Evolutionary conservation across 148 eudicot genomes (phyloP).

Genomic region (Nepenthes gracilis): DNA sequence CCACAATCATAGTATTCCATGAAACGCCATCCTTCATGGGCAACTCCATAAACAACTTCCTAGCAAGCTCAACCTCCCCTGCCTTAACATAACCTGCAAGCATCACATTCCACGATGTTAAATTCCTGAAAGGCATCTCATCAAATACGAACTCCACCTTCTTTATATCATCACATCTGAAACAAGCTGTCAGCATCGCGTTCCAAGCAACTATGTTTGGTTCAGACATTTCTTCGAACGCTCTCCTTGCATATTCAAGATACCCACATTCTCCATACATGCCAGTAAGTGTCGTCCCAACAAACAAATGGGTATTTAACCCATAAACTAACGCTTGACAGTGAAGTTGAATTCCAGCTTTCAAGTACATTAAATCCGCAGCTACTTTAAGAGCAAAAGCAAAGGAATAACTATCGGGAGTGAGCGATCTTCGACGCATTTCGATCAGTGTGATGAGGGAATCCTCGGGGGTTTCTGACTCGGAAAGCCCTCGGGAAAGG

Average conservation of each 20-base stretch:
- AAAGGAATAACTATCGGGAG: constrained; percentile 48
- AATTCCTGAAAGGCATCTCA: not conserved
- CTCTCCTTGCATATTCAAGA: constrained; percentile 27
- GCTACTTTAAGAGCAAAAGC: constrained; percentile 38
- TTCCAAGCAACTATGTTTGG: constrained; percentile 62
- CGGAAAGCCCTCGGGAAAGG: constrained; percentile 43
- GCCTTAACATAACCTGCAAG: constrained; percentile 36
- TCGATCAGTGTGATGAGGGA: constrained; percentile 27
- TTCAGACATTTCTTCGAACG: constrained; percentile 54
- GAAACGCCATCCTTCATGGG: too few species aligned
- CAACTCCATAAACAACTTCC: constrained; percentile 1
- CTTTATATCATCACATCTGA: constrained; percentile 31
- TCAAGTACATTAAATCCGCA: constrained; percentile 29
- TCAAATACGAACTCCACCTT: constrained; percentile 24
- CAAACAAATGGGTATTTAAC: constrained; percentile 35
- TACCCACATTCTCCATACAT: constrained; percentile 51
- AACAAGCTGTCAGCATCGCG: constrained; percentile 46
- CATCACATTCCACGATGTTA: constrained; percentile 18
- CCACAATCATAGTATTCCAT: constrained; percentile 51
- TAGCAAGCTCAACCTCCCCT: constrained; percentile 34
- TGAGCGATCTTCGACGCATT: constrained; percentile 25
- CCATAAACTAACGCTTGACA: constrained; percentile 28
- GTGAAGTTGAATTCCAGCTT: constrained; percentile 46
- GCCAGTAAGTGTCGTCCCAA: constrained; percentile 47
- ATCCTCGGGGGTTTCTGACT: constrained; percentile 26